A percentile compares a stretch with the other conserved stretches of the same genome.
These are phyloP conservation scores for Globisporangium cederbergense DNA, from an alignment of 352 stramenopile species.

Conservation along the genomic window DNA sequence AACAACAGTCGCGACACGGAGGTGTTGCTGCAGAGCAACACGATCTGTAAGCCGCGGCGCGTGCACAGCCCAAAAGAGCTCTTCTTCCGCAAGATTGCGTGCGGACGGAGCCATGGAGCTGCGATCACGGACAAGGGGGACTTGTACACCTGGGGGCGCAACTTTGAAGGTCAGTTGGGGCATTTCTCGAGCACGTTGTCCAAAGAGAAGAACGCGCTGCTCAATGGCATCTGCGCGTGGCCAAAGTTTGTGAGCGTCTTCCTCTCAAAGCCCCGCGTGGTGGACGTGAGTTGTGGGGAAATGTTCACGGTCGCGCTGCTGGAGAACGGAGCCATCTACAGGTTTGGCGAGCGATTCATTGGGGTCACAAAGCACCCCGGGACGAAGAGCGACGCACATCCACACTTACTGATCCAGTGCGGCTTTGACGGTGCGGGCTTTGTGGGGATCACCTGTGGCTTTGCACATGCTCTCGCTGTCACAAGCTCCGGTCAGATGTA, in stretches of 20 bases:
- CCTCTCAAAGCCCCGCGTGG: slow-evolving; percentile 34
- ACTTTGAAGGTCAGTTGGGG: slow-evolving; percentile 86
- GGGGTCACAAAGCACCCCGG: slow-evolving; percentile 19
- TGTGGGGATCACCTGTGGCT: slow-evolving; percentile 58
- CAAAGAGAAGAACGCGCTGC: slow-evolving; percentile 28
- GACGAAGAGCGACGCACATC: slow-evolving; percentile 17
- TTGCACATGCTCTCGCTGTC: slow-evolving; percentile 61
- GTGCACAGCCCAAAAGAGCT: slow-evolving; percentile 43
- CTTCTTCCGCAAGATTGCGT: slow-evolving; percentile 61
- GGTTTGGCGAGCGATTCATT: slow-evolving; percentile 72
- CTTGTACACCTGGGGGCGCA: slow-evolving; percentile 88
- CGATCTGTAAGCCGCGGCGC: slow-evolving; percentile 25
- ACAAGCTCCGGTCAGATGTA: slow-evolving; percentile 50
- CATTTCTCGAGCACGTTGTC: slow-evolving; percentile 35
- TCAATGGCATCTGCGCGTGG: slow-evolving; percentile 62
- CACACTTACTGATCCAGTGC: slow-evolving; percentile 27
- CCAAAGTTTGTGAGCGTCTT: slow-evolving; percentile 74
- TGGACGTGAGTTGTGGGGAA: slow-evolving; percentile 63
- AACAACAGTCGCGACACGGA: neutral
- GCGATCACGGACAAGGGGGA: slow-evolving; percentile 78
- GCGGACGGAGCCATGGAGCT: slow-evolving; percentile 64
- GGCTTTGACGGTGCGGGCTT: slow-evolving; percentile 38
- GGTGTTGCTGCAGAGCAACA: slow-evolving; percentile 3
- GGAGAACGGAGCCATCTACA: slow-evolving; percentile 56
- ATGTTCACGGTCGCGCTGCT: slow-evolving; percentile 78